Percentiles rank a stretch among this genome's conserved stretches.
Conservation (phyloP, 306 rosid genomes). For the Vicia faba region DNA sequence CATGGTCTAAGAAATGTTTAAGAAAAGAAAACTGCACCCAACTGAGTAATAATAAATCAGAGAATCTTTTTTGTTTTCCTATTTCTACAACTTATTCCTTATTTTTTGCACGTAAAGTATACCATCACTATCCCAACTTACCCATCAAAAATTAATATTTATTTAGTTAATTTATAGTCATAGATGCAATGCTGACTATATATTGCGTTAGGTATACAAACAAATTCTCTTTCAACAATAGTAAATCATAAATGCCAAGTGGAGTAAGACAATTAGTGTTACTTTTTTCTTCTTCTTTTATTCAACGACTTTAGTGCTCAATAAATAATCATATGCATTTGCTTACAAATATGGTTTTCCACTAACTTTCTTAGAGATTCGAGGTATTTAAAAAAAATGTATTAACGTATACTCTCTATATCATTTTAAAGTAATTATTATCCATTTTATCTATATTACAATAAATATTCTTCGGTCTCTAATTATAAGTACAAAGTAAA, state of each 20-base stretch:
- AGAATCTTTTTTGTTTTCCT: conserved; percentile 22
- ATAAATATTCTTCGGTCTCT: no score
- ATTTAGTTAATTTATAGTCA: background rate
- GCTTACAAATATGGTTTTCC: background rate
- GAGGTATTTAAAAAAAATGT: background rate
- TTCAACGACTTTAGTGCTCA: conserved; percentile 1
- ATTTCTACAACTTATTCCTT: conserved; percentile 12
- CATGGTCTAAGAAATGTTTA: conserved; percentile 10
- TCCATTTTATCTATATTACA: no score
- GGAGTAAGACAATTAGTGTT: background rate
- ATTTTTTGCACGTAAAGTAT: conserved; percentile 33
- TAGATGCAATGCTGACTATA: background rate
- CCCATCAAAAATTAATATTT: background rate
- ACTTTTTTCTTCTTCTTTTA: background rate
- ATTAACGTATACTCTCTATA: no score
- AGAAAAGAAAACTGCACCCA: background rate
- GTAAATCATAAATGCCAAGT: conserved; percentile 1
- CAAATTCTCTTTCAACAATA: conserved; percentile 2
- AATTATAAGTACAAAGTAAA: no score
- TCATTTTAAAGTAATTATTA: no score
- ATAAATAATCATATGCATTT: background rate
- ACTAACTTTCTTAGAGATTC: background rate
- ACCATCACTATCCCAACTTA: conserved; percentile 6
- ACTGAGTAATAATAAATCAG: background rate
- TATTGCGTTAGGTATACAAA: conserved; percentile 1